Percentiles rank a stretch among this genome's conserved stretches.
phyloP scores from a whole-genome alignment of 2,329 filamentous ascomycete species.

The Xylariaceae sp. region DNA sequence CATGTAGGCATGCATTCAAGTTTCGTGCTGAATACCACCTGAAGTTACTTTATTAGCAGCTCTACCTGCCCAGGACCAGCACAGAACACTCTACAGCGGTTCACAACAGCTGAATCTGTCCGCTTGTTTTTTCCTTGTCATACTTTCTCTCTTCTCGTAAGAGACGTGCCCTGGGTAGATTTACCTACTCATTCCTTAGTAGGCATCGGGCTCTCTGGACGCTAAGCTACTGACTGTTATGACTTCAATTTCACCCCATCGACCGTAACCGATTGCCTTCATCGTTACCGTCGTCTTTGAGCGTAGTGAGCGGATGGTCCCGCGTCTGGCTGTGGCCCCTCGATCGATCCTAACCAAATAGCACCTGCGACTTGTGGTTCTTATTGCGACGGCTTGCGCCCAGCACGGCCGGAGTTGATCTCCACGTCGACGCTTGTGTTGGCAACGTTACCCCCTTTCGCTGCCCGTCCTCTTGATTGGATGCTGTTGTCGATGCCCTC shows the following conservation, averaged over 20 bases:
- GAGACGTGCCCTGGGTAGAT: background rate
- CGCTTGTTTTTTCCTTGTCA: background rate
- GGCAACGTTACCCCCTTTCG: background rate
- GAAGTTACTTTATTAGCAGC: background rate
- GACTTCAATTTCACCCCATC: background rate
- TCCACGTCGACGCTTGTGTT: constrained; percentile 1
- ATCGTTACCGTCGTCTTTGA: background rate
- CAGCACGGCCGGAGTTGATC: background rate
- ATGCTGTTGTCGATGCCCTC: constrained; percentile 9
- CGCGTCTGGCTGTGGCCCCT: background rate
- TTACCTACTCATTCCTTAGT: background rate
- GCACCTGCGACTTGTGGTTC: background rate
- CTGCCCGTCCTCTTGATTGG: background rate
- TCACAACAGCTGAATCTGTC: background rate
- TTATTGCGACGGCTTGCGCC: background rate
- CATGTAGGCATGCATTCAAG: too few species aligned
- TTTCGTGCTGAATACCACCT: background rate
- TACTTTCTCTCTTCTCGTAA: background rate
- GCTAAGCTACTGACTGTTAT: constrained; percentile 1
- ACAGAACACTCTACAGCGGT: background rate
- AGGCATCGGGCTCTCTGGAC: background rate
- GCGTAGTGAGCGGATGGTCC: background rate
- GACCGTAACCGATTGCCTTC: background rate
- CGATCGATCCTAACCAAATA: background rate
- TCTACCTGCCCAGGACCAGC: background rate